Conservation (phyloP, 1,284 basidiomycete genomes). For the Trichosporon asahii region DNA sequence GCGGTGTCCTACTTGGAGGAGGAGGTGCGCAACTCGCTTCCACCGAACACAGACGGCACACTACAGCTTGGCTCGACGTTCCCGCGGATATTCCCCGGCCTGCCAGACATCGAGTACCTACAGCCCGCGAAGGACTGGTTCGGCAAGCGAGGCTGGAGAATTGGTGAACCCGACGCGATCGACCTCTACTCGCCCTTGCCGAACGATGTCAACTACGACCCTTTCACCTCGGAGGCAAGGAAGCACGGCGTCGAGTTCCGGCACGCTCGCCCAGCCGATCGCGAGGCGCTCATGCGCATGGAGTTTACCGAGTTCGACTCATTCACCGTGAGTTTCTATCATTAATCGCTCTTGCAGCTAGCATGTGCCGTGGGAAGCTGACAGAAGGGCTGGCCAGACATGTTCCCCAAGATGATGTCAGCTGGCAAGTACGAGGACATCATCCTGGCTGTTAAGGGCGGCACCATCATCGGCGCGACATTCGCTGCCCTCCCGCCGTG, state of each 20-base stretch:
- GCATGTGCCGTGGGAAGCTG: too few species aligned
- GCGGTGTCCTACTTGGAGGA: conserved; percentile 19
- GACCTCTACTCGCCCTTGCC: conserved; percentile 21
- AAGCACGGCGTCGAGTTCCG: conserved; percentile 24
- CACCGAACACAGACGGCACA: conserved; percentile 1
- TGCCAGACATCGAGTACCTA: conserved; percentile 22
- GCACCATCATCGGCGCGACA: conserved; percentile 26
- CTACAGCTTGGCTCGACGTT: conserved; percentile 32
- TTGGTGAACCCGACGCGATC: not conserved
- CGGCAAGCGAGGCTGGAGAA: conserved; percentile 21
- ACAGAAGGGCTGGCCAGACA: conserved; percentile 33
- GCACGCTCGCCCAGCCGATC: conserved; percentile 14
- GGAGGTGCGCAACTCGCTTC: conserved; percentile 16
- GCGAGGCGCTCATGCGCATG: conserved; percentile 19
- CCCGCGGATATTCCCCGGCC: conserved; percentile 33
- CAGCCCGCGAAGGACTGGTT: conserved; percentile 21
- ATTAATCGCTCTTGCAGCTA: too few species aligned
- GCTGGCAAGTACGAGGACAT: conserved; percentile 24
- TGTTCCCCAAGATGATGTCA: conserved; percentile 23
- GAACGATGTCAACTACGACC: conserved; percentile 8
- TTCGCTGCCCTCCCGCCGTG: conserved; percentile 20
- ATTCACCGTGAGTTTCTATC: conserved; percentile 19
- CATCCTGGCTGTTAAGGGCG: conserved; percentile 19
- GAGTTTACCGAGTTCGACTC: conserved; percentile 27
- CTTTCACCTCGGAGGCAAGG: conserved; percentile 15